These are phyloP conservation scores for Alternaria alternata DNA, from an alignment of 2,329 filamentous ascomycete genomes.

Conservation along the genomic window DNA sequence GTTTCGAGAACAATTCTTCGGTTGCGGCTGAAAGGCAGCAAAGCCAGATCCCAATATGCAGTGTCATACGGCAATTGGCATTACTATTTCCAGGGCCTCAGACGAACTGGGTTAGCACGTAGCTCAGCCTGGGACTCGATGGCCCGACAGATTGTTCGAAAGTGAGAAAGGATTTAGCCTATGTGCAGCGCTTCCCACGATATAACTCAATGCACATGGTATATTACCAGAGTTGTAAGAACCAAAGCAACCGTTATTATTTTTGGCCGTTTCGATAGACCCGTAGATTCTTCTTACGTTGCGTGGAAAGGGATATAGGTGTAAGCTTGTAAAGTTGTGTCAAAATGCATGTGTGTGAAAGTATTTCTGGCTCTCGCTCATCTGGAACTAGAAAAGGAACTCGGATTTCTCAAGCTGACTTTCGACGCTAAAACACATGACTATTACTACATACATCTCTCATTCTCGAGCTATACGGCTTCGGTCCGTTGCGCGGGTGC, in stretches of 20 bases:
- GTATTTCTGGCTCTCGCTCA: background rate
- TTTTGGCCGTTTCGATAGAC: background rate
- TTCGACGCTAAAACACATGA: background rate
- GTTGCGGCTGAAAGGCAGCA: conserved; percentile 4
- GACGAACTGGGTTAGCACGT: background rate
- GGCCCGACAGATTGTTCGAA: background rate
- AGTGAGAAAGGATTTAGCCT: conserved; percentile 4
- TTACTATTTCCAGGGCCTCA: background rate
- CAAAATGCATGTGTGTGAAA: background rate
- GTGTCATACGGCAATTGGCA: background rate
- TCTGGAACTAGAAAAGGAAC: background rate
- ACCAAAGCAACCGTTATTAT: background rate
- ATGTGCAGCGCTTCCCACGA: background rate
- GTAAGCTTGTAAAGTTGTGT: background rate
- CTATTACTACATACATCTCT: background rate
- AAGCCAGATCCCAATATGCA: background rate
- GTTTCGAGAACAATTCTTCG: background rate
- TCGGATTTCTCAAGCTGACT: background rate
- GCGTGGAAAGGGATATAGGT: background rate
- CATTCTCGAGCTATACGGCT: background rate
- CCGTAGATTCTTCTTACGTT: background rate
- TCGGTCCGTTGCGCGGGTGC: conserved; percentile 4
- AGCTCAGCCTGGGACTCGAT: background rate
- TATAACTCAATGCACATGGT: background rate
- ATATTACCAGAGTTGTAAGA: background rate